Percentiles rank a stretch among this genome's conserved stretches.
Conservation (phyloP, 257 asterid species). For the Gardenia jasminoides region DNA sequence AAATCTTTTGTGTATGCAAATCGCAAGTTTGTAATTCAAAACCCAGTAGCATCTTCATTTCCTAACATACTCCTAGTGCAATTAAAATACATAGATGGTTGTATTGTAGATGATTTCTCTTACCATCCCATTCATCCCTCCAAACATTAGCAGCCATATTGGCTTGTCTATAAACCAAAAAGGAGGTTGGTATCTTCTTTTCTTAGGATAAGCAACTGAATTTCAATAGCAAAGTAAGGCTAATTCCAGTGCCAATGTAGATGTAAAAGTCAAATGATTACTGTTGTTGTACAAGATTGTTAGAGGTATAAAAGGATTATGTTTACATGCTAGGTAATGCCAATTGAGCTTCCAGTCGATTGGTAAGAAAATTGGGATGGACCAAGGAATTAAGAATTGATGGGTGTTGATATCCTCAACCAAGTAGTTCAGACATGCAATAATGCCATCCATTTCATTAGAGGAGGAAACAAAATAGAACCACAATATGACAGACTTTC, state of each 20-base stretch:
- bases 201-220: not conserved
- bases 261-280: not conserved
- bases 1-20: not conserved
- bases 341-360: not conserved
- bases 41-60: not conserved
- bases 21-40: not conserved
- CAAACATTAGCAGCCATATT: not conserved
- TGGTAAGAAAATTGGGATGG: not conserved
- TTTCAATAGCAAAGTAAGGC: not conserved
- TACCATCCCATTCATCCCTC: not conserved
- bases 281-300: not conserved
- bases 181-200: not conserved
- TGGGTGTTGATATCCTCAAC: not conserved
- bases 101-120: not conserved
- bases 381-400: not conserved
- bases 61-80: not conserved
- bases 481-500: not conserved
- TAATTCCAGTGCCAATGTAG: not conserved
- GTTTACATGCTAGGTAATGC: not conserved
- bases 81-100: not conserved
- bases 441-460: not conserved
- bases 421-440: not conserved
- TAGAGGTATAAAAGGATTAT: too few relatives aligned
- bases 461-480: not conserved
- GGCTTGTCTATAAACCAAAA: not conserved